Base-by-base conservation (phyloP, 2,329 filamentous ascomycete species). In the Dothistroma septosporum region DNA sequence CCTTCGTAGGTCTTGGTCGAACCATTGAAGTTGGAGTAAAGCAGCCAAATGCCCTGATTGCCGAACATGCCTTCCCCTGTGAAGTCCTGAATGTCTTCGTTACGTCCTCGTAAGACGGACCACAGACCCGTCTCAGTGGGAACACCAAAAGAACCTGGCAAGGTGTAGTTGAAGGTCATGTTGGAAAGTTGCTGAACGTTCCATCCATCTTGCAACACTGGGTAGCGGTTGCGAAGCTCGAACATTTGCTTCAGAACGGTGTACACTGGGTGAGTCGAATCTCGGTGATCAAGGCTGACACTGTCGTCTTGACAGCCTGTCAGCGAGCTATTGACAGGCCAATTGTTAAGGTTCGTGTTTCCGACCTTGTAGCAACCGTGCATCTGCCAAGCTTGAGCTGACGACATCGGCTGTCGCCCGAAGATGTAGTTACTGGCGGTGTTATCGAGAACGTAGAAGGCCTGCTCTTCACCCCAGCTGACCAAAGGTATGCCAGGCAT, bases 401-500 rank as follows among this genome's bases (percentile, higher is more conserved):
- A 79, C 9, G 82, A 81, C 80, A 88, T 87, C 1, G 86, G 75
- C 69, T 85, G 83, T 66, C 86, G 82, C 21, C 86, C 86, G 69
- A 84, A 88, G 47, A 88, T 79, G 68, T 88, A 88, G 67, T 88
- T 87, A 60, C 76, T 75, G 4, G 85, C 85, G 0, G 85, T 86
- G 61, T 83, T 86, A 68, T 88, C 86, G 2, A 87, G 74, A 0
- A 86, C 75, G 66, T 87, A 87, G 62, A 85, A 85, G 0, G 81
- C 82, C 72, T 88, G 86, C 68, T 88, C 86, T 69, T 88, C 86
- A 19, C 86, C 85, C 82, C 84, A 88, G 16, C 83, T 78, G 16
- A 86, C 73, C 32, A 85, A 70, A 0, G 85, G 83, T 32, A 87
- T 84, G 16, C 85, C 85, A 1, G 85, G 85, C 69, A 87, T 77